Percentiles rank a stretch among this genome's conserved stretches.
phyloP scores from a whole-genome alignment of 108 stramenopile genomes.

The Mayamaea pseudoterrestris region DNA sequence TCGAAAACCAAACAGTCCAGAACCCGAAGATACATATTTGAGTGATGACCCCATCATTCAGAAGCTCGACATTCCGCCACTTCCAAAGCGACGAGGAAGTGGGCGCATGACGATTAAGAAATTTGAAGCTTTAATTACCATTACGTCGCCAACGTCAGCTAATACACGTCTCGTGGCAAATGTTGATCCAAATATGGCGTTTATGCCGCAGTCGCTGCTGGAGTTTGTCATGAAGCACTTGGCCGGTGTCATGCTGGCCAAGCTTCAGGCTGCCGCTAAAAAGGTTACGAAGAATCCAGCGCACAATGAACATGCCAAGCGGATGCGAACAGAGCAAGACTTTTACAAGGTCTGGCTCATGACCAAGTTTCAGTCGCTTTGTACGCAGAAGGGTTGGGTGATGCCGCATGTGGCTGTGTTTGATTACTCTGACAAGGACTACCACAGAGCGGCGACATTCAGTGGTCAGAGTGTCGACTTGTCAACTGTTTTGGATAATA shows the following conservation, averaged over 20 bases:
- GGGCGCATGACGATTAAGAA: conserved; percentile 70
- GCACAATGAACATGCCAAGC: conserved; percentile 55
- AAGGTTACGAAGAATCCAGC: conserved; percentile 62
- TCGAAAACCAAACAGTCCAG: conserved; percentile 16
- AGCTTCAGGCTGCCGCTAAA: conserved; percentile 61
- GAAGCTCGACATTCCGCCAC: conserved; percentile 47
- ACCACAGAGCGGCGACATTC: no score
- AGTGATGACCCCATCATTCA: conserved; percentile 38
- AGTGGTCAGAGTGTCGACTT: no score
- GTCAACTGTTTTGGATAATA: no score
- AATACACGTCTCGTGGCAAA: conserved; percentile 76
- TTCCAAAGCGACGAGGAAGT: conserved; percentile 48
- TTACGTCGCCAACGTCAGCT: conserved; percentile 65
- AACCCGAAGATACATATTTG: conserved; percentile 14
- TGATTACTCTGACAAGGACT: no score
- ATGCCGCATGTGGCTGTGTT: conserved; percentile 72
- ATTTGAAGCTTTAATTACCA: conserved; percentile 55
- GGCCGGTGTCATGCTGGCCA: conserved; percentile 75
- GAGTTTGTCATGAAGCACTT: conserved; percentile 87
- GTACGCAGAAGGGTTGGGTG: conserved; percentile 62
- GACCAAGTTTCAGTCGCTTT: conserved; percentile 69
- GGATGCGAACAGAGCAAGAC: conserved; percentile 63
- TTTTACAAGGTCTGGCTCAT: conserved; percentile 83
- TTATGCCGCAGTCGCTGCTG: conserved; percentile 73
- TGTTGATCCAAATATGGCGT: conserved; percentile 72